Evolutionary conservation across 1,284 basidiomycete genomes (phyloP).

Genomic region (Caloboletus inedulis): DNA sequence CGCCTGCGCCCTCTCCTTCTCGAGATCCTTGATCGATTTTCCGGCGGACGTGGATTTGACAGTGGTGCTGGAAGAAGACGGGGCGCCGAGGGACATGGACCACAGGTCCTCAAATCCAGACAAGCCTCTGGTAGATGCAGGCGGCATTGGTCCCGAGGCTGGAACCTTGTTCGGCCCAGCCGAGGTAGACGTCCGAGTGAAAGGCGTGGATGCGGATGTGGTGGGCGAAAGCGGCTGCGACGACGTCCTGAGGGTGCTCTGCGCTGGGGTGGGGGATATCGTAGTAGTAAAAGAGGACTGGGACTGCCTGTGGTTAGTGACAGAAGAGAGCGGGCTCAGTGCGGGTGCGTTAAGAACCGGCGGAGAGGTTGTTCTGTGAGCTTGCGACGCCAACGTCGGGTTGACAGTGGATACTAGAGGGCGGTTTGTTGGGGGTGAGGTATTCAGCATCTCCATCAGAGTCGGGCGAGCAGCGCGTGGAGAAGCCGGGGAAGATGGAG

Average conservation of each 20-base stretch:
- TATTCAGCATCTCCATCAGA: conserved; percentile 52
- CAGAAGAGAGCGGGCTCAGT: conserved; percentile 17
- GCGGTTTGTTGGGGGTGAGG: conserved; percentile 28
- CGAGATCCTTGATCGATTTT: conserved; percentile 85
- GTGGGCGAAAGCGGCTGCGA: conserved; percentile 28
- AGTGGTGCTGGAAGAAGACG: conserved; percentile 25
- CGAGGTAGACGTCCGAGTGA: conserved; percentile 6
- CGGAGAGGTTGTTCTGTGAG: conserved; percentile 16
- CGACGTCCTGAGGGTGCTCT: conserved; percentile 24
- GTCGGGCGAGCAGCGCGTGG: conserved; percentile 41
- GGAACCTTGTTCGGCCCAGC: conserved; percentile 15
- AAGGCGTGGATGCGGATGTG: conserved; percentile 6
- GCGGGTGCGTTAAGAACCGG: conserved; percentile 5
- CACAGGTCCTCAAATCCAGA: conserved; percentile 87
- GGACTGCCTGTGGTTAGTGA: conserved; percentile 18
- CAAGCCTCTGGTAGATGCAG: conserved; percentile 33
- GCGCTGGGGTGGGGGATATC: conserved; percentile 22
- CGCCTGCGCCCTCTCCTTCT: conserved; percentile 79
- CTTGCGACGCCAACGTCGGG: conserved; percentile 12
- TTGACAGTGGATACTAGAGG: conserved; percentile 18
- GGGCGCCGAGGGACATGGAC: conserved; percentile 73
- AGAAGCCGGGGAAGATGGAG: conserved; percentile 36
- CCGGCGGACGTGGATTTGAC: conserved; percentile 32
- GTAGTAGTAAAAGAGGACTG: conserved; percentile 2
- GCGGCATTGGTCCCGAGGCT: conserved; percentile 24